Conservation (phyloP, 352 stramenopile species). For the Pythium sukuiense region DNA sequence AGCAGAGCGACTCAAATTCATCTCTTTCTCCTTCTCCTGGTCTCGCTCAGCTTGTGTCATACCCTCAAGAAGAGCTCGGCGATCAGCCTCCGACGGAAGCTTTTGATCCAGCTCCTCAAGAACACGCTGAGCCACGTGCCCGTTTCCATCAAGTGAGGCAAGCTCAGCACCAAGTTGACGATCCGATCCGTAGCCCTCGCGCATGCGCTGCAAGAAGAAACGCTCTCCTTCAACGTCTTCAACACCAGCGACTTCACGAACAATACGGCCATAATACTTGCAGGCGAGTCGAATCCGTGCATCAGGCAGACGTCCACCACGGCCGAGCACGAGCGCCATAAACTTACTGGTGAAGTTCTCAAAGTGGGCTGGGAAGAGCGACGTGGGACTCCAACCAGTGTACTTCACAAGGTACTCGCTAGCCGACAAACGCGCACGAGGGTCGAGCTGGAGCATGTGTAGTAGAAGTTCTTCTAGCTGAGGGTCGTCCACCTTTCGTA, state of each 20-base stretch:
- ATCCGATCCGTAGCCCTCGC: slow-evolving; percentile 82
- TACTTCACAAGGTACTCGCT: slow-evolving; percentile 91
- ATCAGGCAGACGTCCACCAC: slow-evolving; percentile 88
- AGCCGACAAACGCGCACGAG: slow-evolving; percentile 79
- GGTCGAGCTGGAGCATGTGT: slow-evolving; percentile 94
- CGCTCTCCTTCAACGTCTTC: slow-evolving; percentile 87
- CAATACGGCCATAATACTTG: slow-evolving; percentile 91
- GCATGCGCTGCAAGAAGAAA: slow-evolving; percentile 88
- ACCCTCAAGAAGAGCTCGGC: slow-evolving; percentile 3
- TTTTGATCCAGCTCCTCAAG: slow-evolving; percentile 56
- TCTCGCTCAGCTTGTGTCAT: slow-evolving; percentile 18
- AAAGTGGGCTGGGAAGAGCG: slow-evolving; percentile 85
- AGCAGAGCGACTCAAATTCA: slow-evolving; percentile 65
- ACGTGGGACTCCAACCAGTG: slow-evolving; percentile 38
- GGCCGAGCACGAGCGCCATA: slow-evolving; percentile 79
- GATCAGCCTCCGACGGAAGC: slow-evolving; percentile 14
- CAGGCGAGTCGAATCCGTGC: slow-evolving; percentile 91
- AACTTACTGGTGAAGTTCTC: slow-evolving; percentile 90
- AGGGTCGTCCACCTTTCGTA: slow-evolving; percentile 93
- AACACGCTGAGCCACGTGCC: slow-evolving; percentile 72
- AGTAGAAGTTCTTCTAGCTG: slow-evolving; percentile 88
- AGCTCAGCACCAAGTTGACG: slow-evolving; percentile 48
- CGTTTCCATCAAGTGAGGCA: slow-evolving; percentile 40
- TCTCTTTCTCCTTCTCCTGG: slow-evolving; percentile 67
- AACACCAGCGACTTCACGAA: slow-evolving; percentile 90